phyloP scores from a whole-genome alignment of 192 early-diverging fungal species.

The Spizellomyces punctatus region DNA sequence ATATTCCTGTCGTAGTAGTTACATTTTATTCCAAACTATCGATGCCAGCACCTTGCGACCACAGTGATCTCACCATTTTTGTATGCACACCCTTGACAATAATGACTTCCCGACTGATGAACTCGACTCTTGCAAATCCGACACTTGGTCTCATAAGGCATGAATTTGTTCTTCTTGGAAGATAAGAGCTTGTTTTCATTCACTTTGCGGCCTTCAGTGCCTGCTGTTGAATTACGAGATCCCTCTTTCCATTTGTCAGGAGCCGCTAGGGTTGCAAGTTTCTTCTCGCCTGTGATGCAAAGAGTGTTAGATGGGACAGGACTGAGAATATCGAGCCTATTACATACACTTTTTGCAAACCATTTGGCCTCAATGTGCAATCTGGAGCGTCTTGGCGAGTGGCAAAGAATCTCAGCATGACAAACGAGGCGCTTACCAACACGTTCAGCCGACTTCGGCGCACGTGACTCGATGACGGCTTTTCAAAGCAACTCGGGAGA shows the following conservation, averaged over 20 bases:
- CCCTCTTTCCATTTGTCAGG: constrained; percentile 38
- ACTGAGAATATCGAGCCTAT: not conserved
- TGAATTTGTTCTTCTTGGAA: constrained; percentile 39
- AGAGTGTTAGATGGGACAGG: not conserved
- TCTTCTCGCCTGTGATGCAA: constrained; percentile 36
- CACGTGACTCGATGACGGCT: no score
- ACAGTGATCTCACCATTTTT: constrained; percentile 32
- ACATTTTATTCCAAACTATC: no score
- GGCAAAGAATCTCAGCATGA: no score
- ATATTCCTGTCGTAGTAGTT: constrained; percentile 28
- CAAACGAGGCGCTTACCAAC: no score
- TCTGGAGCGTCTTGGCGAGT: not conserved
- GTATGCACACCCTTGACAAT: constrained; percentile 46
- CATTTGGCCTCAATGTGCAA: constrained; percentile 30
- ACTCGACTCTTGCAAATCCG: constrained; percentile 35
- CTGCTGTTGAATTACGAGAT: constrained; percentile 5
- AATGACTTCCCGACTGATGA: constrained; percentile 33
- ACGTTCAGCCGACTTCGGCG: no score
- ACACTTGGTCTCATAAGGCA: constrained; percentile 42
- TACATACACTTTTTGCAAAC: constrained; percentile 48
- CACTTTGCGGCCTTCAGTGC: constrained; percentile 18
- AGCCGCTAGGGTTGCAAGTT: constrained; percentile 41
- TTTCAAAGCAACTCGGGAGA: no score
- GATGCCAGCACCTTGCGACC: no score
- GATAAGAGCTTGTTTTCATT: constrained; percentile 49